phyloP scores from a whole-genome alignment of 768 basidiomycete genomes.

The Podaxis pistillaris region DNA sequence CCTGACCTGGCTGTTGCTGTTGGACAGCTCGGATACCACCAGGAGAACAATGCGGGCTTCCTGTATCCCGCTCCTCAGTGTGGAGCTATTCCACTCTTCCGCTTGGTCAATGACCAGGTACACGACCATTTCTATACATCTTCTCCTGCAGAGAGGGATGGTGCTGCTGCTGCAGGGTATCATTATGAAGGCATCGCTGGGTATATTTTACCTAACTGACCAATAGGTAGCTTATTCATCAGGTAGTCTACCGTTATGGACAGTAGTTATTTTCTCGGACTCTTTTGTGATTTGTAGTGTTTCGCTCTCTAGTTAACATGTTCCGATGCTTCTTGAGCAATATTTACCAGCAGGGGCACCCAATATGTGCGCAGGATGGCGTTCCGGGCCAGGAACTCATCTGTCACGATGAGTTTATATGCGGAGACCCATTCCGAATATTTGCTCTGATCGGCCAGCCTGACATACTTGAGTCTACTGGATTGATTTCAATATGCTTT shows the following conservation, averaged over 20 bases:
- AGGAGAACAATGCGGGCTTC: not conserved
- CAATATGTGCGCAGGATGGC: not conserved
- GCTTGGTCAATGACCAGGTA: not conserved
- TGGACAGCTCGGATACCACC: not conserved
- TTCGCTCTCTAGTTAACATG: not conserved
- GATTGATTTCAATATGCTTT: not conserved
- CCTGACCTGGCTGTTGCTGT: not conserved
- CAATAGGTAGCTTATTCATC: not conserved
- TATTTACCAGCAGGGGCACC: not conserved
- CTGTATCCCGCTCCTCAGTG: not conserved
- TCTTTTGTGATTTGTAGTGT: not conserved
- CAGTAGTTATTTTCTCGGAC: not conserved
- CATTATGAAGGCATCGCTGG: no score
- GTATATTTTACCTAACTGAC: not conserved
- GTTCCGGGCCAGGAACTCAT: not conserved
- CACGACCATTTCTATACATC: not conserved
- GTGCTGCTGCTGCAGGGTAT: not conserved
- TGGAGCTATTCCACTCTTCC: not conserved
- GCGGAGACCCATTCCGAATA: not conserved
- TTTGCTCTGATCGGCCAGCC: not conserved
- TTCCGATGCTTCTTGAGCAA: not conserved
- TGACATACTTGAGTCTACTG: not conserved
- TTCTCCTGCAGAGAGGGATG: not conserved
- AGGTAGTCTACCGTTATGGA: not conserved
- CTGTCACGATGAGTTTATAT: not conserved